Evolutionary conservation across 2,329 filamentous ascomycete species (phyloP).

Genomic region (Bipolaris oryzae): DNA sequence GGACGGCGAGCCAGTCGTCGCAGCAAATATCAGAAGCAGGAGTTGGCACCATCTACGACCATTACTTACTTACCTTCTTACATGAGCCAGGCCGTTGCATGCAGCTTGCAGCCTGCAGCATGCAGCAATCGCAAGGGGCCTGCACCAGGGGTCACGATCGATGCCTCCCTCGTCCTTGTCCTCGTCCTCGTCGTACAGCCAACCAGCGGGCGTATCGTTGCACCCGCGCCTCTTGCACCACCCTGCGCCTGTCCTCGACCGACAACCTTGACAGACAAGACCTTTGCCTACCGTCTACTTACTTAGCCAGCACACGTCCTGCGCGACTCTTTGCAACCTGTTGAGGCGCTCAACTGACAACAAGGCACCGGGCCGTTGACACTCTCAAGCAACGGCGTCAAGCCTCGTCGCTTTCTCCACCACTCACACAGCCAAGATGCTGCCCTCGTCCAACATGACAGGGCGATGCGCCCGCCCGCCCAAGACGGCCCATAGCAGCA

Average conservation of each 20-base stretch:
- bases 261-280: too few species aligned
- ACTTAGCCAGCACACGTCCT: neutral
- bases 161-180: neutral
- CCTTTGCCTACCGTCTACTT: too few species aligned
- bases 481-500: slow-evolving; percentile 7
- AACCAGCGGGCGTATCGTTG: slow-evolving; percentile 6
- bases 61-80: neutral
- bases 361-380: slow-evolving; percentile 17
- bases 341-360: slow-evolving; percentile 1
- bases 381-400: slow-evolving; percentile 11
- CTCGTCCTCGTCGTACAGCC: too few species aligned
- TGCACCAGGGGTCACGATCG: neutral
- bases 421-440: slow-evolving; percentile 12
- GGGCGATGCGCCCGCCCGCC: slow-evolving; percentile 23
- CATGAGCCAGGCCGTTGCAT: slow-evolving; percentile 3
- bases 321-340: neutral
- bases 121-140: neutral
- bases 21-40: slow-evolving; percentile 10
- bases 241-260: neutral
- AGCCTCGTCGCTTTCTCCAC: slow-evolving; percentile 13
- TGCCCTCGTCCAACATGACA: neutral
- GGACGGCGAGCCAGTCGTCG: slow-evolving; percentile 1
- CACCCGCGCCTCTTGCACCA: slow-evolving; percentile 24
- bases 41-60: slow-evolving; percentile 1
- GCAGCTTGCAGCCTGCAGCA: neutral